Percentiles rank a stretch among this genome's conserved stretches.
Evolutionary conservation across 352 stramenopile genomes (phyloP).

Genomic region (Phytopythium helicoides): DNA sequence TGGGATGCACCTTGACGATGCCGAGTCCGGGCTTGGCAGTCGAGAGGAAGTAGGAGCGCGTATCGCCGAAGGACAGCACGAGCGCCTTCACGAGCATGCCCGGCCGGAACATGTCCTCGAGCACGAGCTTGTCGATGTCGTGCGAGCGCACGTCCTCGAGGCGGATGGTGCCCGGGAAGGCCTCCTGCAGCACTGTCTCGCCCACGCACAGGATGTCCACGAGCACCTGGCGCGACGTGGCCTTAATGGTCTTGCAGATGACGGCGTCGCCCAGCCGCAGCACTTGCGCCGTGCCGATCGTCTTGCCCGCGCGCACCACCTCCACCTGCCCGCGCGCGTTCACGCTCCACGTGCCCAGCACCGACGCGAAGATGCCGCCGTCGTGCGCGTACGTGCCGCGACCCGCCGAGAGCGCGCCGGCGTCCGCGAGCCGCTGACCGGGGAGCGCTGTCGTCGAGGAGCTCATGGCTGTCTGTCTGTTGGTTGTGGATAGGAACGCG

Average conservation of each 20-base stretch:
- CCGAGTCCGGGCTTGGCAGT: conserved; percentile 70
- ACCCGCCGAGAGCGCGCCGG: conserved; percentile 34
- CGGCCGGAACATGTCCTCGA: conserved; percentile 74
- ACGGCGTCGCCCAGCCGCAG: conserved; percentile 65
- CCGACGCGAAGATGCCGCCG: conserved; percentile 67
- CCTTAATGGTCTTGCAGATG: conserved; percentile 62
- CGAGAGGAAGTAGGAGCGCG: conserved; percentile 82
- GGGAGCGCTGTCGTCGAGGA: conserved; percentile 37
- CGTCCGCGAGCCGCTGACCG: conserved; percentile 48
- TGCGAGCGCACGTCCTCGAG: conserved; percentile 77
- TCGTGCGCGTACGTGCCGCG: conserved; percentile 55
- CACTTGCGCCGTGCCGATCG: conserved; percentile 68
- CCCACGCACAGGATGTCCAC: conserved; percentile 75
- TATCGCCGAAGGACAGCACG: conserved; percentile 85
- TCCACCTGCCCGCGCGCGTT: conserved; percentile 32
- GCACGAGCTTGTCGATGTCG: conserved; percentile 78
- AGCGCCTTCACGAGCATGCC: conserved; percentile 71
- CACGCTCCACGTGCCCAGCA: conserved; percentile 49
- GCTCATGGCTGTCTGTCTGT: conserved; percentile 16
- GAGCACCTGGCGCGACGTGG: conserved; percentile 70
- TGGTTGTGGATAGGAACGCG: not conserved
- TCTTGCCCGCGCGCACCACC: conserved; percentile 47
- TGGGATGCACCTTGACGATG: conserved; percentile 39
- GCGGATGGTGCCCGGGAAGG: conserved; percentile 76
- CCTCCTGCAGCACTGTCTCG: conserved; percentile 71